Evolutionary conservation across 257 asterid genomes (phyloP).

Genomic region (Paraleonurus japonicus): DNA sequence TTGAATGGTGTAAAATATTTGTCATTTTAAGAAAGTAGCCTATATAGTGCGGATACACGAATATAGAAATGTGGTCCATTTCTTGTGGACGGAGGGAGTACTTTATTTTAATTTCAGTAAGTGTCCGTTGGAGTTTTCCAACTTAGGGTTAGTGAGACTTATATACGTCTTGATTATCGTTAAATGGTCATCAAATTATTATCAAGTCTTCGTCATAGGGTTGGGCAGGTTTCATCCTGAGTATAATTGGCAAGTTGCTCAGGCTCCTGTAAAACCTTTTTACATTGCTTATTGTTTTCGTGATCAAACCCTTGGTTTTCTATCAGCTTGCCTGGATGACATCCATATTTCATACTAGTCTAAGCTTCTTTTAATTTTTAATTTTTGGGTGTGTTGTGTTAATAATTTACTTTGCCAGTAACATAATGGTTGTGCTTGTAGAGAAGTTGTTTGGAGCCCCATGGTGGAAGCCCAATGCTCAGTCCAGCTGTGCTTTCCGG

Average conservation of each 20-base stretch:
- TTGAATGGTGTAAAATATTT: too few relatives aligned
- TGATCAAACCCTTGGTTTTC: neutral
- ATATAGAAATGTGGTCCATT: too few relatives aligned
- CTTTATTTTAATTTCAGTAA: neutral
- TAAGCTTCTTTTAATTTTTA: conserved; percentile 3
- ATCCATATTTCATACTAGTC: neutral
- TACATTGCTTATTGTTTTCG: neutral
- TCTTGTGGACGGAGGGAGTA: too few relatives aligned
- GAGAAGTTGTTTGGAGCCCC: conserved; percentile 91
- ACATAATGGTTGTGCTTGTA: conserved; percentile 39
- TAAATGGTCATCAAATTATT: neutral
- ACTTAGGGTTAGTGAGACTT: neutral
- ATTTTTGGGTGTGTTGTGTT: neutral
- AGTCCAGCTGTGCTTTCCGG: conserved; percentile 93
- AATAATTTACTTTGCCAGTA: conserved; percentile 14
- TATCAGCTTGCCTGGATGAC: neutral
- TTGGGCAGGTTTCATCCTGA: neutral
- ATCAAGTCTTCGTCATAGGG: neutral
- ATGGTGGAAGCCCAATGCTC: conserved; percentile 99
- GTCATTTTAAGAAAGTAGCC: too few relatives aligned
- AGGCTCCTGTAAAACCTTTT: neutral
- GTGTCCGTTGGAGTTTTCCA: neutral
- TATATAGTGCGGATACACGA: too few relatives aligned
- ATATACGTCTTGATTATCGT: neutral
- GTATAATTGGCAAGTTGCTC: neutral